Base-by-base conservation (phyloP, 2,329 filamentous ascomycete genomes). In the Coniochaeta pulveracea region DNA sequence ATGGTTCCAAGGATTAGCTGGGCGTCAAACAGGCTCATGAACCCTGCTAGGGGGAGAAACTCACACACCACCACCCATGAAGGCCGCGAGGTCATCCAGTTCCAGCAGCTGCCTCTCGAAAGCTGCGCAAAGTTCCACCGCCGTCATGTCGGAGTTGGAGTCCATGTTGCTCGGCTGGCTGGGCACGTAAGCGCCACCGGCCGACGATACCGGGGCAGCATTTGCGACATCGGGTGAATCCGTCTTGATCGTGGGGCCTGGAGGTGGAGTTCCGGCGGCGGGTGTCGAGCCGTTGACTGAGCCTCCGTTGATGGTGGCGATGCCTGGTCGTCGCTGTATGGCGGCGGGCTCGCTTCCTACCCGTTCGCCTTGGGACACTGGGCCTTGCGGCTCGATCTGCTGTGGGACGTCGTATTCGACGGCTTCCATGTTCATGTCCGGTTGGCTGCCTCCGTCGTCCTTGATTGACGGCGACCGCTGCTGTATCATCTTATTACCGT, bases 1-100 rank as follows among this genome's bases (percentile, higher is more conserved):
- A 11, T 18, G 19, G 5, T 17, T 5, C 15, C 3, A 8, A 10
- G 19, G 27, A 35, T 14, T 12, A 34, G 26, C n/a, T n/a, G n/a
- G n/a, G n/a, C n/a, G n/a, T n/a, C 11, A 33, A 28, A n/a, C 15
- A 29, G 16, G 40, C 36, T 19, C 42, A 40, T 36, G 28, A 21
- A 4, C 10, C 10, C 16, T 21, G 12, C 30, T 11, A 8, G 25
- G 31, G 16, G 36, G 26, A 30, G 19, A 31, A 26, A 49, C 46
- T 54, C 48, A 76, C 40, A 76, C 71, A 38, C 71, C 71, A 14
- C 71, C 71, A 14, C 71, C 71, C 71, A 76, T 76, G 34, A 76
- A 75, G 3, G 71, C 71, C 19, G 71, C 71, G 9, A 76, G 61
- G 44, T 76, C 71, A 39, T 76, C 71, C 6, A 76, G 56, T 47